A percentile compares a stretch with the other conserved stretches of the same genome.
Evolutionary conservation across 345 rosid species (phyloP).

Genomic region (Eucalyptus curtisii): DNA sequence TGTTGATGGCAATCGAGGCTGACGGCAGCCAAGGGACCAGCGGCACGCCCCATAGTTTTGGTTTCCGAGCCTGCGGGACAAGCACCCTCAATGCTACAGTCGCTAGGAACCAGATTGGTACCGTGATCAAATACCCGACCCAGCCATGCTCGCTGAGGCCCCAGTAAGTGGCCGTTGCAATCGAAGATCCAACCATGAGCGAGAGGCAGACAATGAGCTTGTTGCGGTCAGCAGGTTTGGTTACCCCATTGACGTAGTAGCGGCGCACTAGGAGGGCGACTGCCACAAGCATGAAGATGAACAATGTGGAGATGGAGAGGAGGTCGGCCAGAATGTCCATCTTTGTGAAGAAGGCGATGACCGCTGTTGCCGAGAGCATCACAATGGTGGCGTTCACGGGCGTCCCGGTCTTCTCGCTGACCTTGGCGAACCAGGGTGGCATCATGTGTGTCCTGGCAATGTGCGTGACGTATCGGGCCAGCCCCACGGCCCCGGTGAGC

Average conservation of each 20-base stretch:
- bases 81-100: constrained; percentile 4
- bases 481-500: constrained; percentile 23
- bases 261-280: constrained; percentile 26
- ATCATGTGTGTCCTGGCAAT: constrained; percentile 44
- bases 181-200: constrained; percentile 14
- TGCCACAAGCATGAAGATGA: constrained; percentile 31
- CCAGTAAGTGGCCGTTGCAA: constrained; percentile 17
- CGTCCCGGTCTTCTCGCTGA: constrained; percentile 17
- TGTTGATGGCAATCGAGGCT: constrained; percentile 18
- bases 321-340: constrained; percentile 18
- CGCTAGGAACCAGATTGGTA: constrained; percentile 21
- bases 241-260: constrained; percentile 14
- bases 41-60: constrained; percentile 30
- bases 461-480: constrained; percentile 34
- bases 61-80: constrained; percentile 22
- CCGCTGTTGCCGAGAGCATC: constrained; percentile 19
- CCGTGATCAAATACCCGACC: constrained; percentile 16
- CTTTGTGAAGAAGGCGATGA: constrained; percentile 27
- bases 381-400: constrained; percentile 28
- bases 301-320: constrained; percentile 27
- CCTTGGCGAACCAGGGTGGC: constrained; percentile 34
- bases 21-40: constrained; percentile 38
- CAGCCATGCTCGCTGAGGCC: constrained; percentile 9
- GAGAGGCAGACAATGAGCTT: constrained; percentile 7
- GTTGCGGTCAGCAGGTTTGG: not conserved